Evolutionary conservation across 140 eudicot genomes (phyloP), one percentile per base, ranked within the genome.

Genomic region (Senecio squalidus): DNA sequence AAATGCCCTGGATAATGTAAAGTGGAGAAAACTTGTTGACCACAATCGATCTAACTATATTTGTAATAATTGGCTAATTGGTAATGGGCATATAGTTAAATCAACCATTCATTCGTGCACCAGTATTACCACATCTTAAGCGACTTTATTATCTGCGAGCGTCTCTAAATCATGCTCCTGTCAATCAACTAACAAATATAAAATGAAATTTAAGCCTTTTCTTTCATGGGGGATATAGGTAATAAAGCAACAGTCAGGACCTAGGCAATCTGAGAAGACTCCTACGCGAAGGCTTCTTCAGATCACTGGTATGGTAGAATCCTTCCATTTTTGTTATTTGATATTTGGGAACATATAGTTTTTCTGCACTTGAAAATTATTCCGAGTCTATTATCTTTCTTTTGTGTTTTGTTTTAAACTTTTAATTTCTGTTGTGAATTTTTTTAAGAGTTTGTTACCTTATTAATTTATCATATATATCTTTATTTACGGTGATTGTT

Each of bases 211-310:
- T n/a, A n/a, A n/a, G n/a, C n/a, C n/a, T 6, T 18, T 73, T 56
- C 23, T 53, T 14, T 51, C 63, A 22, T 51, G 68, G 38, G 10
- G 51, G 56, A 13, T 66, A 34, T 76, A 93, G 99, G 85, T 68
- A 51, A 48, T 49, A 58, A 93, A 78, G 79, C 89, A 64, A 58
- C 80, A 84, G 29, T 80, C 96, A 47, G 92, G 67, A 41, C 84
- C 90, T 48, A 80, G 87, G 57, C 96, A 84, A 57, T 53, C 77
- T 41, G 96, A 92, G 55, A 93, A 74, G 76, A 66, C 76, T 55
- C 85, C 84, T 21, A 40, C 98, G 9, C 78, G 86, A 60, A 78
- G 99, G 29, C 86, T 92, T 65, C 99, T 93, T 66, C 96, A 88
- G 80, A 82, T 93, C 68, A 54, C 59, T 49, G 99, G 99, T 93